A percentile compares a stretch with the other conserved stretches of the same genome.
Evolutionary conservation across 129 eudicot species (phyloP).

Genomic region (Escallonia herrerae): DNA sequence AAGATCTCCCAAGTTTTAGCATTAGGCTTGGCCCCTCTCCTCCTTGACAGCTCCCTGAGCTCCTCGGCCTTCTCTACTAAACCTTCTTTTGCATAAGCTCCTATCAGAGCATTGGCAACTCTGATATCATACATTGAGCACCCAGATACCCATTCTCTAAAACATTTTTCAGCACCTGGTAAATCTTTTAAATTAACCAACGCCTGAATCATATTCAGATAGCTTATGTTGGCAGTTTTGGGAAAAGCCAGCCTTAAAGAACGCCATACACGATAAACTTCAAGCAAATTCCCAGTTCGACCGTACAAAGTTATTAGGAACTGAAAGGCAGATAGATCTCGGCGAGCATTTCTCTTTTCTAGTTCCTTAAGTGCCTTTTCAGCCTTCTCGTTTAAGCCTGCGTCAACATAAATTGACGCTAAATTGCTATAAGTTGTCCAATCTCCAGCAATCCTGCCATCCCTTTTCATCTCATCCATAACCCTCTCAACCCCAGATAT

Average conservation of each 20-base stretch:
- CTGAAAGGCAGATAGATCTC: constrained; percentile 69
- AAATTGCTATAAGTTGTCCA: constrained; percentile 96
- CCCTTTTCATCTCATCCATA: constrained; percentile 76
- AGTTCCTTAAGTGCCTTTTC: constrained; percentile 85
- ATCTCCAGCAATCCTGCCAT: constrained; percentile 68
- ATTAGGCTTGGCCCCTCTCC: constrained; percentile 69
- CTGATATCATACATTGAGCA: constrained; percentile 64
- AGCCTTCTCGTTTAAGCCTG: constrained; percentile 64
- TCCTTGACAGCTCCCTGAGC: constrained; percentile 45
- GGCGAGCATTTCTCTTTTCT: constrained; percentile 54
- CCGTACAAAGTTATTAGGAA: constrained; percentile 81
- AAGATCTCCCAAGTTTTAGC: constrained; percentile 97
- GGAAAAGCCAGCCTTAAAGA: constrained; percentile 84
- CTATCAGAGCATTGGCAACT: constrained; percentile 64
- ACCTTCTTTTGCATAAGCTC: constrained; percentile 56
- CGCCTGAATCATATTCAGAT: constrained; percentile 85
- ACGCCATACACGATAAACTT: constrained; percentile 96
- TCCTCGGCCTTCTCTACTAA: constrained; percentile 65
- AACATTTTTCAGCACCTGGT: constrained; percentile 97
- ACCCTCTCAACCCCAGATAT: constrained; percentile 83
- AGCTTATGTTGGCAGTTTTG: constrained; percentile 68
- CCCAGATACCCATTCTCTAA: constrained; percentile 70
- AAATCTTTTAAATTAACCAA: constrained; percentile 78
- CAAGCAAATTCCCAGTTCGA: constrained; percentile 68
- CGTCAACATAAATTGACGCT: constrained; percentile 78